Conservation (phyloP, 352 stramenopile genomes). For the Phytophthora litchii region DNA sequence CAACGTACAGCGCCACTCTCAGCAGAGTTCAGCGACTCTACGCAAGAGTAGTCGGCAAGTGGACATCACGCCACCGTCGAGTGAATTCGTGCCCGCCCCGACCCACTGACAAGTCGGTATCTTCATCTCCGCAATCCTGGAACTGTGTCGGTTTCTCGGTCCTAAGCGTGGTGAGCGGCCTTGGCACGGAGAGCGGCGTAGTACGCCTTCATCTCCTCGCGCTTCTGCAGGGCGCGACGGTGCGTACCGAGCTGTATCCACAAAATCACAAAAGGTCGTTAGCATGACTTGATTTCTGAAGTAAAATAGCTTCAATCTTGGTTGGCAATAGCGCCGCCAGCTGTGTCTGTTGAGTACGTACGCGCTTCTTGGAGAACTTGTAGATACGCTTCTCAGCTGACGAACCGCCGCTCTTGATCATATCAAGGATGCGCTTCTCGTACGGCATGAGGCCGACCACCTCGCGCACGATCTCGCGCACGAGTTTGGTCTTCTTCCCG, state of each 20-base stretch:
- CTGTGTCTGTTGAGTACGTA: constrained; percentile 50
- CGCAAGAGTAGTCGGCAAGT: constrained; percentile 32
- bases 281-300: constrained; percentile 9
- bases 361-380: constrained; percentile 98
- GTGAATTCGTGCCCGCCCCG: constrained; percentile 27
- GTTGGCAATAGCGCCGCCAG: neutral
- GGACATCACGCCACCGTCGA: constrained; percentile 36
- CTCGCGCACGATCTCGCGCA: constrained; percentile 96
- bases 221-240: constrained; percentile 97
- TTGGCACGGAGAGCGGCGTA: constrained; percentile 97
- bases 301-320: neutral
- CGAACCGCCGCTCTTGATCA: constrained; percentile 99
- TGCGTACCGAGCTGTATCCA: constrained; percentile 94
- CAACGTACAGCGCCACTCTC: constrained; percentile 21
- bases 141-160: constrained; percentile 47
- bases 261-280: constrained; percentile 23
- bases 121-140: constrained; percentile 46
- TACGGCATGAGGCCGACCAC: constrained; percentile 98
- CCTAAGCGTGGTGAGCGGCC: constrained; percentile 83
- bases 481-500: constrained; percentile 95
- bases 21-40: constrained; percentile 20
- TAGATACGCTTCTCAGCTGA: constrained; percentile 99
- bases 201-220: constrained; percentile 99
- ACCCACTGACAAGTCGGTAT: constrained; percentile 34
- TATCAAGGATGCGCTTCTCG: constrained; percentile 99